These are phyloP conservation scores for Pachyrhizus erosus DNA, from an alignment of 306 rosid species.

Conservation along the genomic window DNA sequence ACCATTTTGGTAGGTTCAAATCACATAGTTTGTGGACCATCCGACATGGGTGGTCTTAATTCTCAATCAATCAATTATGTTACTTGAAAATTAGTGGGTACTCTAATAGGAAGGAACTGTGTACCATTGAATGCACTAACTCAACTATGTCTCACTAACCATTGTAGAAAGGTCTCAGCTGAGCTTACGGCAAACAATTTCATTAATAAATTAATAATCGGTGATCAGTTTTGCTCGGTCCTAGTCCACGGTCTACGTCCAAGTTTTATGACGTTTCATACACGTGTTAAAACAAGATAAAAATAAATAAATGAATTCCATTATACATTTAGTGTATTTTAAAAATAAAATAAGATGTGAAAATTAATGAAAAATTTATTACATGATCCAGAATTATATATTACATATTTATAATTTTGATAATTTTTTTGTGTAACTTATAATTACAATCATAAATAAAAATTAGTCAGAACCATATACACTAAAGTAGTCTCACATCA, in stretches of 20 bases:
- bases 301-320: not conserved
- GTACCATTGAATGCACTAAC: constrained; percentile 8
- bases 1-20: constrained; percentile 19
- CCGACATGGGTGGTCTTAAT: constrained; percentile 20
- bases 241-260: constrained; percentile 29
- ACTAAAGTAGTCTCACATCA: not conserved
- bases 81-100: constrained; percentile 1
- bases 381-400: no score
- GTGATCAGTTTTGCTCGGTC: constrained; percentile 31
- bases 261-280: not conserved
- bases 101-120: constrained; percentile 15
- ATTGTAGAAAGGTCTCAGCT: not conserved
- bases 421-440: no score
- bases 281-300: not conserved
- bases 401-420: not conserved
- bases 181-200: not conserved
- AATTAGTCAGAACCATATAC: not conserved
- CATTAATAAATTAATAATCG: constrained; percentile 18
- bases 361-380: not conserved
- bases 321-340: not conserved
- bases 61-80: not conserved
- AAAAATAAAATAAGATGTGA: not conserved
- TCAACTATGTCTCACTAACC: constrained; percentile 24
- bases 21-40: constrained; percentile 53
- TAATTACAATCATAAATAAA: not conserved